Base-by-base conservation (phyloP, 352 stramenopile genomes). In the Globisporangium alternatum region DNA sequence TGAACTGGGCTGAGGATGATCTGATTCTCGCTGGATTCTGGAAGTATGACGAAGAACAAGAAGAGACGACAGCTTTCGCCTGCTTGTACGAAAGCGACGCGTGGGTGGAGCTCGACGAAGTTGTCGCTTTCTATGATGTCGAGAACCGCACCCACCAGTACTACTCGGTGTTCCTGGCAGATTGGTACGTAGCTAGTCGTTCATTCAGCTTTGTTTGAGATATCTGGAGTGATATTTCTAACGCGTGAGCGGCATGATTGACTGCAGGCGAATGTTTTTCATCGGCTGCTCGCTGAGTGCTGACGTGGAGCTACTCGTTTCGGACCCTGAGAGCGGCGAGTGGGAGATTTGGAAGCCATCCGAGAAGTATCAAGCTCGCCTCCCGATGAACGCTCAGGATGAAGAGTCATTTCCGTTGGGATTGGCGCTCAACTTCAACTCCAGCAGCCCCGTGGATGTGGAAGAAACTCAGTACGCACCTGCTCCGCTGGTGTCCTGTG, bases 221-320 rank as follows among this genome's bases (percentile, higher is more conserved):
- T 13, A n/a, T 19, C 19, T 3, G 6, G 39, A n/a, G 19, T 28
- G 25, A 28, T 28, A 28, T 45, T n/a, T 45, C 15, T 45, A 45
- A 45, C 13, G 39, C 13, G 39, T 45, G 13, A 7, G 0, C 2
- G 19, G 13, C 15, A n/a, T 45, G 39, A 25, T 15, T 33, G n/a
- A 30, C 10, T 52, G 39, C 39, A 86, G 78, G 82, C 78, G 83
- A 15, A 92, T 92, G 81, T 92, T 92, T 58, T 92, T 92, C 54
- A 72, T 92, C 62, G 80, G 74, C 12, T 92, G 83, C 63, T 92
- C 83, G 17, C 56, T 92, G 39, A 92, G 83, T 59, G 77, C 83
- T n/a, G 83, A 92, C 65, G 83, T 92, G 25, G 83, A 92, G 66
- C 71, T 92, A 15, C 70, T 92, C 3, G 83, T 92, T 49, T 78